phyloP scores from a whole-genome alignment of 208 protist species.

The Trypanosoma boissoni region DNA sequence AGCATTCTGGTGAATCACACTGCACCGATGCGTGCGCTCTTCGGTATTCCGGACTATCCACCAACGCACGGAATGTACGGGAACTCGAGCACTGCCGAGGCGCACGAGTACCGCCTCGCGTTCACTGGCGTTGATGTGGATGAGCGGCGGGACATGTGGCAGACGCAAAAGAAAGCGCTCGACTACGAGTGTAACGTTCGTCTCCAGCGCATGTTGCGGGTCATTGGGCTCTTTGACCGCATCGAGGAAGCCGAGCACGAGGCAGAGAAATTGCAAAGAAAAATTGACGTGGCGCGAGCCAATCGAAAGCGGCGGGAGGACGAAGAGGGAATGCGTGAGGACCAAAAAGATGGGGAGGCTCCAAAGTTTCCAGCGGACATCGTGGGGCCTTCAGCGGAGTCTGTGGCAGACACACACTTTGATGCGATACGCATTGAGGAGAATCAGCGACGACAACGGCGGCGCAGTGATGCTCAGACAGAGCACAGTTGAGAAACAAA shows the following conservation, averaged over 20 bases:
- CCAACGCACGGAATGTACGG: conserved; percentile 65
- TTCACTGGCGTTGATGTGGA: conserved; percentile 70
- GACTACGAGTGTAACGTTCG: conserved; percentile 88
- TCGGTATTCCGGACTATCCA: conserved; percentile 46
- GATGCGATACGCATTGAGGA: conserved; percentile 24
- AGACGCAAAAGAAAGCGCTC: conserved; percentile 66
- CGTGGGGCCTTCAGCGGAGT: conserved; percentile 20
- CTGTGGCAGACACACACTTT: conserved; percentile 22
- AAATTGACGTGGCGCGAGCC: conserved; percentile 40
- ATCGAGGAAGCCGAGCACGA: conserved; percentile 81
- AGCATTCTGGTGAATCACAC: conserved; percentile 54
- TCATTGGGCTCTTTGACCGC: conserved; percentile 54
- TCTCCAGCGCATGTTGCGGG: conserved; percentile 50
- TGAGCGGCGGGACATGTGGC: conserved; percentile 69
- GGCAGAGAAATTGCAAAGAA: conserved; percentile 53
- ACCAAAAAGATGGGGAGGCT: neutral
- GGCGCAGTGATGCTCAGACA: neutral
- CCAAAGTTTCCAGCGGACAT: conserved; percentile 1
- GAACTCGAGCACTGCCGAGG: conserved; percentile 52
- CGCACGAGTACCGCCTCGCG: conserved; percentile 70
- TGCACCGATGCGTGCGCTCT: conserved; percentile 47
- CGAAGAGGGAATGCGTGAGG: neutral
- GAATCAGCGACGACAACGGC: conserved; percentile 23
- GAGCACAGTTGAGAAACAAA: neutral
- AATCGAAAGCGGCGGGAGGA: conserved; percentile 15